Evolutionary conservation across 148 eudicot species (phyloP), one percentile per base, ranked within the genome.

Genomic region (Pharnaceum exiguum): DNA sequence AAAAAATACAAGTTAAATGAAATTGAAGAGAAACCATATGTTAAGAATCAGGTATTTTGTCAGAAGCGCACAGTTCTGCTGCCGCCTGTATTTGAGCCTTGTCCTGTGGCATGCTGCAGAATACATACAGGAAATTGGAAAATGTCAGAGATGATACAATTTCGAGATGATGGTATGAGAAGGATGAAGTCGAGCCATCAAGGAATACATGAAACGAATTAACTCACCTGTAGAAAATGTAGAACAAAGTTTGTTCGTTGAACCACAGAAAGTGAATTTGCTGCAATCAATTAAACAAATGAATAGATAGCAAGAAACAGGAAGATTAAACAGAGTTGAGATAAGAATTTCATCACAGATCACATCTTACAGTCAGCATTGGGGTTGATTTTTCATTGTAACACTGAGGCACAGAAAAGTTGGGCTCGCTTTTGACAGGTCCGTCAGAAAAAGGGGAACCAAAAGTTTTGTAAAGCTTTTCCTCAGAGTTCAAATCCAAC

Each of bases 361-460:
- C 33, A 64, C 59, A 42, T 27, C 87, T 80, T 71, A 89, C 96
- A 51, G 60, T 70, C 18, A 89, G 65, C 10, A 71, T 57, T 57
- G 88, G 84, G 45, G 80, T 72, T 48, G 60, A 71, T 32, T 73
- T 63, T 11, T 79, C 73, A 70, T 73, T 68, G 67, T 81, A 89
- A 69, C 97, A 89, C 36, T 79, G 80, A 10, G 97, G 97, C 25
- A 79, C 79, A 43, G 46, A 63, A 26, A 66, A 89, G 65, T 81
- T 82, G 29, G 97, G 84, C 51, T 83, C 90, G 24, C 90, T 90
- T 65, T 75, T 79, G 27, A 71, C 72, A 48, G 86, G 73, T 66
- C 83, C 87, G 21, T 86, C 86, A 37, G 95, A 75, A 95, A 95
- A 89, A n/a, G 95, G 97, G 28, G 95, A 89, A 26, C 74, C 78